A percentile compares a stretch with the other conserved stretches of the same genome.
phyloP scores from a whole-genome alignment of 208 protist genomes.

The Crithidia expoeki region DNA sequence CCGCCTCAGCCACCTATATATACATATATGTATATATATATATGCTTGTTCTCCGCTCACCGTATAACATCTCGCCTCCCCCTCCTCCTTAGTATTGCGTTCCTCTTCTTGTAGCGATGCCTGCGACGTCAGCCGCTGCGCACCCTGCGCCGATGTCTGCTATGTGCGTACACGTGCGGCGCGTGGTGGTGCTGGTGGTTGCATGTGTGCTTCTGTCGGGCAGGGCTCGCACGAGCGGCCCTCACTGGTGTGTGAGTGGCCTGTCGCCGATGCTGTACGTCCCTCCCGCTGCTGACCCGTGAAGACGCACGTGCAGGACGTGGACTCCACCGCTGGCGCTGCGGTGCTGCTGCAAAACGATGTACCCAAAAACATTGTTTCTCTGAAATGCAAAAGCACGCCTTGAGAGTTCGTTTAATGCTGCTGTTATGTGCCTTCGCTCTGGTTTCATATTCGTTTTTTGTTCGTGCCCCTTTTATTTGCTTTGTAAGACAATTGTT shows the following conservation, averaged over 20 bases:
- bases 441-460: not conserved
- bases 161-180: not conserved
- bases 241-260: no score
- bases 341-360: not conserved
- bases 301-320: no score
- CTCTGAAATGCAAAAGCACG: no score
- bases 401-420: no score
- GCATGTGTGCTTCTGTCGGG: no score
- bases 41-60: no score
- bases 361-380: no score
- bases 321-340: no score
- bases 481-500: not conserved
- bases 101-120: not conserved
- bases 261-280: no score
- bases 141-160: not conserved
- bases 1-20: not conserved
- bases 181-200: not conserved
- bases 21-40: no score
- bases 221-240: no score
- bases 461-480: not conserved
- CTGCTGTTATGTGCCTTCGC: not conserved
- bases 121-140: not conserved
- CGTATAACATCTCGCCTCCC: not conserved
- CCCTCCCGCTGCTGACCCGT: no score
- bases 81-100: not conserved